A percentile compares a stretch with the other conserved stretches of the same genome.
phyloP scores from a whole-genome alignment of 2,329 filamentous ascomycete species.

The Talaromyces atroroseus region DNA sequence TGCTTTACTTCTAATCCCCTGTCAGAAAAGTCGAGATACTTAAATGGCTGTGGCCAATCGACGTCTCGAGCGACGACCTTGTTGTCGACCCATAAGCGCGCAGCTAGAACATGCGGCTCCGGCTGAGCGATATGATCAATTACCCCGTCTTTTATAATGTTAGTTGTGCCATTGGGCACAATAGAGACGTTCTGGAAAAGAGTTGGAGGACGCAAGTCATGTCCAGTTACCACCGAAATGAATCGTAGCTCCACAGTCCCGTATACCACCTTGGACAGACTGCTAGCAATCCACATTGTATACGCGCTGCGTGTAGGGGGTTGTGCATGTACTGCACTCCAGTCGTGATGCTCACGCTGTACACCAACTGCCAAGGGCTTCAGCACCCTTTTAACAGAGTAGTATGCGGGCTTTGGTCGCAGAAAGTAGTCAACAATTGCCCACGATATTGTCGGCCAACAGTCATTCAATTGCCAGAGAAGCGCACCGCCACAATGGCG shows the following conservation, averaged over 20 bases:
- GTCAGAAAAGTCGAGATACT: conserved; percentile 23
- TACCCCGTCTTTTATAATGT: conserved; percentile 42
- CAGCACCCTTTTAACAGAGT: conserved; percentile 49
- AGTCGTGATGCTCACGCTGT: conserved; percentile 36
- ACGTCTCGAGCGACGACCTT: conserved; percentile 50
- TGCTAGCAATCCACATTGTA: conserved; percentile 54
- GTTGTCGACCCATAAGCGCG: conserved; percentile 48
- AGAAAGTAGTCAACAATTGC: conserved; percentile 52
- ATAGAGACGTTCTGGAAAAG: conserved; percentile 45
- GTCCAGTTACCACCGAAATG: conserved; percentile 42
- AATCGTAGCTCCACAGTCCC: conserved; percentile 42
- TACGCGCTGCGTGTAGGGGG: conserved; percentile 51
- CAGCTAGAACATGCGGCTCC: conserved; percentile 49
- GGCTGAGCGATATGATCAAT: conserved; percentile 37
- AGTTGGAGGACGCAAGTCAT: conserved; percentile 38
- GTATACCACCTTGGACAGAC: conserved; percentile 26
- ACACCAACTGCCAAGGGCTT: conserved; percentile 48
- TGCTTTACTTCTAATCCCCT: conserved; percentile 3
- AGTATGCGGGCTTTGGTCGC: conserved; percentile 52
- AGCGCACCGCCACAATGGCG: conserved; percentile 27
- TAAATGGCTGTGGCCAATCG: conserved; percentile 57
- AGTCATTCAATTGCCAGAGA: conserved; percentile 33
- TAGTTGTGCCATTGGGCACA: conserved; percentile 51
- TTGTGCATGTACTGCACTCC: conserved; percentile 48
- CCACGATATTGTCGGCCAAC: conserved; percentile 34